A percentile compares a stretch with the other conserved stretches of the same genome.
Conservation (phyloP, 75 land plant species). For the Sequoiadendron giganteum region DNA sequence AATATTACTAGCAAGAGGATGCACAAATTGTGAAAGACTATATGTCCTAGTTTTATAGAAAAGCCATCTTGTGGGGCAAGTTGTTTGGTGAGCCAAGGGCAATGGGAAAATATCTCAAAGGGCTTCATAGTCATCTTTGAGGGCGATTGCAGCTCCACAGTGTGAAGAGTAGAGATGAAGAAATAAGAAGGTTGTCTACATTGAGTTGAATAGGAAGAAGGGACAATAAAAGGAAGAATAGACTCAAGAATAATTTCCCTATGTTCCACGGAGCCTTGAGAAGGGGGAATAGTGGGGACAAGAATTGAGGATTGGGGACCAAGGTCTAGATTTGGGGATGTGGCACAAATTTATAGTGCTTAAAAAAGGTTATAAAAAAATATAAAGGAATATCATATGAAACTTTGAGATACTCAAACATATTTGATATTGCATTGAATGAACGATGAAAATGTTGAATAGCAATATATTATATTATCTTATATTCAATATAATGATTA, state of each 20-base stretch:
- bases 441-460: no score
- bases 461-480: no score
- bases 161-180: neutral
- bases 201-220: neutral
- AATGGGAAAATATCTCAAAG: neutral
- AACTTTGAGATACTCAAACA: no score
- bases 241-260: neutral
- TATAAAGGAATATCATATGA: no score
- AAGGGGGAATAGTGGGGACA: no score
- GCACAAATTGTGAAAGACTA: neutral
- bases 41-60: neutral
- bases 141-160: neutral
- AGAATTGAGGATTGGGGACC: no score
- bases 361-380: no score
- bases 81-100: neutral
- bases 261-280: no score
- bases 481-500: no score
- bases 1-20: neutral
- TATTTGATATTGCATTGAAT: no score
- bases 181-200: neutral
- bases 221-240: neutral
- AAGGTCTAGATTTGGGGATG: no score
- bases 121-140: neutral
- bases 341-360: no score
- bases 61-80: neutral